Evolutionary conservation across 2,329 filamentous ascomycete genomes (phyloP).

Genomic region (Microsporum audouinii): DNA sequence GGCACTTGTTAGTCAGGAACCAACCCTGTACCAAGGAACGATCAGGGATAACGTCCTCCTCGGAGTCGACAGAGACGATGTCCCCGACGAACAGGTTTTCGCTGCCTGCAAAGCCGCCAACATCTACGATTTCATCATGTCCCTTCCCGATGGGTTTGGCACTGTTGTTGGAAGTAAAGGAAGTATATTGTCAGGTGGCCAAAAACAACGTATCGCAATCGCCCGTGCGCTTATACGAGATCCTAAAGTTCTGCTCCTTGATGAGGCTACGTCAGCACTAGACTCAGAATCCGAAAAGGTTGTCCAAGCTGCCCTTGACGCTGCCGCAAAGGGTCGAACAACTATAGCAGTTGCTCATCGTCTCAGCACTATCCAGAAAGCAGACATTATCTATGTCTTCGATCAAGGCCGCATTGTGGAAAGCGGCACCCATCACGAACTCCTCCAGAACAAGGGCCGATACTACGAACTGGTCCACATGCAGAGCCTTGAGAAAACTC

Average conservation of each 20-base stretch:
- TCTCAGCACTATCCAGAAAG: conserved; percentile 84
- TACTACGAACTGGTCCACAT: conserved; percentile 71
- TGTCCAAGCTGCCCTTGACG: conserved; percentile 62
- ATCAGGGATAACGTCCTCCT: conserved; percentile 85
- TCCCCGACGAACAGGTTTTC: conserved; percentile 61
- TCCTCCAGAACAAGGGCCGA: conserved; percentile 58
- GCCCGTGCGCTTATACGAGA: conserved; percentile 83
- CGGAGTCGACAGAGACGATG: conserved; percentile 54
- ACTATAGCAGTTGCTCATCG: conserved; percentile 93
- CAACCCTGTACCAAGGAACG: conserved; percentile 85
- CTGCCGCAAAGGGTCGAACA: conserved; percentile 70
- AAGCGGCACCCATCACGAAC: conserved; percentile 63
- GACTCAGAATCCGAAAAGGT: conserved; percentile 42
- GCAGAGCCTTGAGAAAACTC: conserved; percentile 48
- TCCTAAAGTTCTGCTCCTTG: conserved; percentile 72
- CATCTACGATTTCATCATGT: conserved; percentile 80
- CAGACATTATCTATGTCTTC: conserved; percentile 93
- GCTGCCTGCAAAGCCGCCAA: conserved; percentile 81
- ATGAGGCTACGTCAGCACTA: conserved; percentile 56
- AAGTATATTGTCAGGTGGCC: conserved; percentile 71
- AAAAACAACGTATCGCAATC: conserved; percentile 91
- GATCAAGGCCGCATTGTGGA: conserved; percentile 81
- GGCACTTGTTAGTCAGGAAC: conserved; percentile 85
- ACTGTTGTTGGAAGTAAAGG: conserved; percentile 83
- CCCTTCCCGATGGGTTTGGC: conserved; percentile 71